These are phyloP conservation scores for Trametes gibbosa DNA, from an alignment of 768 basidiomycete genomes.

Conservation along the genomic window DNA sequence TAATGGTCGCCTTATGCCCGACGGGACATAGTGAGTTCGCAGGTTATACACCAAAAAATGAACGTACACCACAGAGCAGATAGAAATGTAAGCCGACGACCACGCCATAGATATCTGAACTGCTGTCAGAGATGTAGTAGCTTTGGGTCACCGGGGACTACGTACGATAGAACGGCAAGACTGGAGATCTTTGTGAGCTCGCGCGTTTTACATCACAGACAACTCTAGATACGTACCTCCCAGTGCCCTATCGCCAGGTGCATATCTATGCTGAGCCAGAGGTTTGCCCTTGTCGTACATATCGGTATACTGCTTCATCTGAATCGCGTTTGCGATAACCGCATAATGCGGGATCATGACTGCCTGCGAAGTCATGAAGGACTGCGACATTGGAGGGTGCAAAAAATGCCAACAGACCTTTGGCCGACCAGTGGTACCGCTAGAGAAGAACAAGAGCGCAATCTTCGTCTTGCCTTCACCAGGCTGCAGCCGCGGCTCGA, in stretches of 20 bases:
- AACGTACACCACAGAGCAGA: slow-evolving; percentile 52
- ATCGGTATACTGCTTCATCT: slow-evolving; percentile 42
- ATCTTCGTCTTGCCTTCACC: slow-evolving; percentile 70
- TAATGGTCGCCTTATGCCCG: slow-evolving; percentile 54
- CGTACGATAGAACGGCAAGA: slow-evolving; percentile 23
- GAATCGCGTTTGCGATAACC: slow-evolving; percentile 35
- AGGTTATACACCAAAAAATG: too few species aligned
- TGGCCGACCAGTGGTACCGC: slow-evolving; percentile 73
- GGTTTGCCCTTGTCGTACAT: slow-evolving; percentile 6
- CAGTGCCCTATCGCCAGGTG: slow-evolving; percentile 57
- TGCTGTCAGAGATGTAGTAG: slow-evolving; percentile 19
- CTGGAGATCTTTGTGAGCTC: slow-evolving; percentile 5
- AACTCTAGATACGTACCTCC: slow-evolving; percentile 41
- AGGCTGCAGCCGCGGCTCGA: slow-evolving; percentile 47
- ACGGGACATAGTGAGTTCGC: too few species aligned
- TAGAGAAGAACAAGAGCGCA: slow-evolving; percentile 71
- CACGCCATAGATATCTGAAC: slow-evolving; percentile 65
- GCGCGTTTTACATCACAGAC: too few species aligned
- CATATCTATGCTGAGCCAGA: slow-evolving; percentile 16
- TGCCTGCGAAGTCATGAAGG: slow-evolving; percentile 40
- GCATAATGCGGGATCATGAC: slow-evolving; percentile 38
- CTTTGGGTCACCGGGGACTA: background rate
- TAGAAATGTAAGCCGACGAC: slow-evolving; percentile 60
- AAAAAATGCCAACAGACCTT: slow-evolving; percentile 54
- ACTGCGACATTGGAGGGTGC: slow-evolving; percentile 35